Percentiles rank a stretch among this genome's conserved stretches.
These are phyloP conservation scores for Phoma sp. DNA, from an alignment of 2,329 filamentous ascomycete species.

Conservation along the genomic window DNA sequence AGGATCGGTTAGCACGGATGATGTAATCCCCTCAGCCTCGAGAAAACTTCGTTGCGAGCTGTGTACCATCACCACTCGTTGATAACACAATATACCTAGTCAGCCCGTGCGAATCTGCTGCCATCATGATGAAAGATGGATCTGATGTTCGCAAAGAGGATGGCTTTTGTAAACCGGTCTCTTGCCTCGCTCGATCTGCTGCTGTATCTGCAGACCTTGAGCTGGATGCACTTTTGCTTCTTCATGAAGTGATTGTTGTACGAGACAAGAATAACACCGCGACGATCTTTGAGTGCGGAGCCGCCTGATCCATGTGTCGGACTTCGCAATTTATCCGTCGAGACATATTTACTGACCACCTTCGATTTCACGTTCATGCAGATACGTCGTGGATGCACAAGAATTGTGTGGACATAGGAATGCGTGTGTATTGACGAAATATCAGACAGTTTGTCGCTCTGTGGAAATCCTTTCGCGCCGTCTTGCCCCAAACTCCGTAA, in stretches of 20 bases:
- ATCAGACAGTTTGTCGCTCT: conserved; percentile 8
- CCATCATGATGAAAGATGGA: conserved; percentile 1
- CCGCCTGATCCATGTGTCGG: conserved; percentile 40
- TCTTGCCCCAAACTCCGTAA: conserved; percentile 14
- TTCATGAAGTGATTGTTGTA: conserved; percentile 28
- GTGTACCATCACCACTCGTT: not conserved
- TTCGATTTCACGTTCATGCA: not conserved
- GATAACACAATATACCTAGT: conserved; percentile 1
- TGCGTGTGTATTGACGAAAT: conserved; percentile 13
- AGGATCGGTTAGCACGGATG: not conserved
- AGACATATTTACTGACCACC: conserved; percentile 31
- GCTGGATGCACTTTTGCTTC: conserved; percentile 43
- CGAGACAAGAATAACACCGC: conserved; percentile 46
- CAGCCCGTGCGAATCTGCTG: not conserved
- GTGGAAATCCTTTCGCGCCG: not conserved
- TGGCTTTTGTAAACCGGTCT: conserved; percentile 30
- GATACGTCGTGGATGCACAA: not conserved
- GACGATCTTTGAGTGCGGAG: conserved; percentile 52
- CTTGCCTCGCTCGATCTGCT: conserved; percentile 49
- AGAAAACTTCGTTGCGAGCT: conserved; percentile 8
- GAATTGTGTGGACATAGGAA: conserved; percentile 8
- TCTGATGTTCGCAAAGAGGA: not conserved
- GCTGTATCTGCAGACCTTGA: conserved; percentile 44
- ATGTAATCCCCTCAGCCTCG: not conserved
- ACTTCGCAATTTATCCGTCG: conserved; percentile 50